Conservation (phyloP, 164 flowering plant genomes). For the Sedum album region DNA sequence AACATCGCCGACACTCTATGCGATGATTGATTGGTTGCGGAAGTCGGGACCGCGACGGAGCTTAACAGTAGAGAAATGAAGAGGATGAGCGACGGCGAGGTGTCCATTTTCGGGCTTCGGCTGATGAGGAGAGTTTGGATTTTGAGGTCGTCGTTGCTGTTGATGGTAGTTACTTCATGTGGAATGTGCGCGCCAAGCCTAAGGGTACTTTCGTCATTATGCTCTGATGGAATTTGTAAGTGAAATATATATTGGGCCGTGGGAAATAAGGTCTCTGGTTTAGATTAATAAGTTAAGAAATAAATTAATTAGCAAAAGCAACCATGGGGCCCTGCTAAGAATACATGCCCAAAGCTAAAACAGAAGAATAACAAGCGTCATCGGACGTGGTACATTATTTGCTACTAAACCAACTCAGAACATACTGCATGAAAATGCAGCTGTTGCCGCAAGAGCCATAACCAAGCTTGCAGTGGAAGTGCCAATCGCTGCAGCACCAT, state of each 20-base stretch:
- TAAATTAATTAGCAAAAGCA: neutral
- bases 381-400: neutral
- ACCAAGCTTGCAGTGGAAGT: neutral
- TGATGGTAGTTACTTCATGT: conserved; percentile 1
- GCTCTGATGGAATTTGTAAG: no score
- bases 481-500: neutral
- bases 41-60: neutral
- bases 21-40: neutral
- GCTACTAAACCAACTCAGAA: neutral
- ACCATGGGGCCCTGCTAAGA: neutral
- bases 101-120: neutral
- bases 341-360: neutral
- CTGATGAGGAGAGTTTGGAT: neutral
- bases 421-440: neutral
- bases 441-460: neutral
- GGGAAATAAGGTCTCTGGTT: no score
- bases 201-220: neutral
- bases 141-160: neutral
- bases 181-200: neutral
- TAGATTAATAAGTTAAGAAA: no score
- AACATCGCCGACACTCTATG: conserved; percentile 20
- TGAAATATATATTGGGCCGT: no score
- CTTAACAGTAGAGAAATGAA: neutral
- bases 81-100: neutral
- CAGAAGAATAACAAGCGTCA: neutral